Evolutionary conservation across 2,329 filamentous ascomycete species (phyloP).

Genomic region (Penicillium brevicompactum): DNA sequence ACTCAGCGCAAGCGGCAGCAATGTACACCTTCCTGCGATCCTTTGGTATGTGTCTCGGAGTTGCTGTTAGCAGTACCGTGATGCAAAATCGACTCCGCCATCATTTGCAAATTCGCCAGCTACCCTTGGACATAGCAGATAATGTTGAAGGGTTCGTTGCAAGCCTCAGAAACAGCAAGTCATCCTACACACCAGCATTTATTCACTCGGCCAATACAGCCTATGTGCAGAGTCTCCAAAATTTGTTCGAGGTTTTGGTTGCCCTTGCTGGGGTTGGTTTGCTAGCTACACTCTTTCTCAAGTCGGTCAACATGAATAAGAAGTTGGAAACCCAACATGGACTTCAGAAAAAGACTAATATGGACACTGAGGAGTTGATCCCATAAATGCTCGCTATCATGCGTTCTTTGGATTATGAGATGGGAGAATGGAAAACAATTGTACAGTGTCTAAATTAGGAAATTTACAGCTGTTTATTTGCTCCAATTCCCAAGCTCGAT

Average conservation of each 20-base stretch:
- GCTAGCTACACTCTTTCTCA: not conserved
- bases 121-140: not conserved
- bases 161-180: not conserved
- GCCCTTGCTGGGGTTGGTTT: not conserved
- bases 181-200: not conserved
- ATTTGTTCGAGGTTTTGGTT: not conserved
- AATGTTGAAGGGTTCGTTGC: not conserved
- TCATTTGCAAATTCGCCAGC: not conserved
- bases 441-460: too few relatives aligned
- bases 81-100: not conserved
- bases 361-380: not conserved
- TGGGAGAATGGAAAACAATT: too few relatives aligned
- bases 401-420: too few relatives aligned
- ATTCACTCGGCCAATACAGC: not conserved
- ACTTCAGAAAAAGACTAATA: not conserved
- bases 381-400: not conserved
- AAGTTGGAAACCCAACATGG: not conserved
- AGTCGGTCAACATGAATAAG: not conserved
- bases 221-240: not conserved
- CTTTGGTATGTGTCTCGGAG: constrained; percentile 4
- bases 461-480: too few relatives aligned
- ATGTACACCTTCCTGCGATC: not conserved
- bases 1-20: not conserved
- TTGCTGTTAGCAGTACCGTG: not conserved
- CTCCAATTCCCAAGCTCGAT: too few relatives aligned